Base-by-base conservation (phyloP, 2,329 filamentous ascomycete species). In the Trichoderma lentiforme region DNA sequence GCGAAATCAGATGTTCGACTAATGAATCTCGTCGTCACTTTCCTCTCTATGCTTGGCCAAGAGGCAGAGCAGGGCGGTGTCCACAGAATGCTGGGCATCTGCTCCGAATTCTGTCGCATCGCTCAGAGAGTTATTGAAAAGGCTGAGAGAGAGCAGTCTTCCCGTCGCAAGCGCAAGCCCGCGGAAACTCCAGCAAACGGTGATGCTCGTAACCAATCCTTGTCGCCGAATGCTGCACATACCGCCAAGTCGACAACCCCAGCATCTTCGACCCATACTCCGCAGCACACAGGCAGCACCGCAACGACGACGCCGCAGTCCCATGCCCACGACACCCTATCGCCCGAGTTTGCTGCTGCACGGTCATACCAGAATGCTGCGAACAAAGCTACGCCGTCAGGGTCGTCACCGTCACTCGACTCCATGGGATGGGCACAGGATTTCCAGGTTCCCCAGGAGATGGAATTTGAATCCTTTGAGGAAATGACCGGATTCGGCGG, bases 91-190 rank as follows among this genome's bases (percentile, higher is more conserved):
- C 88, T 98, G 21, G 92, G 91, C 28, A 92, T 98, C 1, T 98
- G 95, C 81, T 90, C 93, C n/a, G 96, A 99, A 78, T 99, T 99
- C 76, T 95, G 97, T 80, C 90, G 96, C 72, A 98, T 99, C 74
- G 94, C 94, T 43, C 93, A 92, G 78, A 90, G 94, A 3, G 94
- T 97, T 9, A 90, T 98, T 60, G 95, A 98, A 73, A 97, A 95
- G 80, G 89, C 93, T 0, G 95, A 98, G 79, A 94, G 92, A 77
- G 95, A 98, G 66, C 89, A 92, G 43, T 88, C 91, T 30, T 91
- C 89, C 6, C 89, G 93, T 72, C 90, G 93, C 71, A 98, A 98
- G 85, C 90, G 95, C 73, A 98, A 97, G 86, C 90, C 88, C 73
- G 85, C 89, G 58, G 90, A 91, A 24, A 72, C 74, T 3, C 21